These are phyloP conservation scores for Sesbania bispinosa DNA, from an alignment of 306 rosid species.

Conservation along the genomic window DNA sequence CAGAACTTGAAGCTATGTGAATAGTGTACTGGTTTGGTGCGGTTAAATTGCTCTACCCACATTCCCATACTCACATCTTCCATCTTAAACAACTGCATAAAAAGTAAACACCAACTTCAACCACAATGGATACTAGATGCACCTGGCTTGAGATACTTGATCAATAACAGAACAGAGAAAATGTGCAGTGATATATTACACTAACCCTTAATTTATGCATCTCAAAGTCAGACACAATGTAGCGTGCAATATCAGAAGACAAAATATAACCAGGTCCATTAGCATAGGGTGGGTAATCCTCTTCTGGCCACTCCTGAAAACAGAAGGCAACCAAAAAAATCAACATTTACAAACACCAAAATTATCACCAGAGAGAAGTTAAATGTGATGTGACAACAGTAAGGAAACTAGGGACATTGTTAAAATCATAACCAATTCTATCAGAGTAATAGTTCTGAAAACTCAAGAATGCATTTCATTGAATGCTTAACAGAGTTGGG, in stretches of 20 bases:
- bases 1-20: conserved; percentile 70
- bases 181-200: neutral
- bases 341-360: neutral
- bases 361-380: neutral
- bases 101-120: neutral
- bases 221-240: conserved; percentile 60
- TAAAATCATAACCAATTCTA: neutral
- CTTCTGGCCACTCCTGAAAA: conserved; percentile 92
- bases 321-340: conserved; percentile 10
- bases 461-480: neutral
- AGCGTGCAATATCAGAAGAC: conserved; percentile 61
- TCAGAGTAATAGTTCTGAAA: neutral
- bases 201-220: conserved; percentile 66
- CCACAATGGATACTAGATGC: neutral
- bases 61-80: conserved; percentile 97
- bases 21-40: conserved; percentile 56
- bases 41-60: conserved; percentile 86
- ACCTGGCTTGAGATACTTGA: neutral
- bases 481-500: neutral
- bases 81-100: conserved; percentile 83
- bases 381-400: neutral
- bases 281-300: conserved; percentile 85
- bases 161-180: neutral
- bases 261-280: conserved; percentile 90
- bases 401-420: neutral